Evolutionary conservation across 306 rosid species (phyloP).

Genomic region (Vachellia pachyceras): DNA sequence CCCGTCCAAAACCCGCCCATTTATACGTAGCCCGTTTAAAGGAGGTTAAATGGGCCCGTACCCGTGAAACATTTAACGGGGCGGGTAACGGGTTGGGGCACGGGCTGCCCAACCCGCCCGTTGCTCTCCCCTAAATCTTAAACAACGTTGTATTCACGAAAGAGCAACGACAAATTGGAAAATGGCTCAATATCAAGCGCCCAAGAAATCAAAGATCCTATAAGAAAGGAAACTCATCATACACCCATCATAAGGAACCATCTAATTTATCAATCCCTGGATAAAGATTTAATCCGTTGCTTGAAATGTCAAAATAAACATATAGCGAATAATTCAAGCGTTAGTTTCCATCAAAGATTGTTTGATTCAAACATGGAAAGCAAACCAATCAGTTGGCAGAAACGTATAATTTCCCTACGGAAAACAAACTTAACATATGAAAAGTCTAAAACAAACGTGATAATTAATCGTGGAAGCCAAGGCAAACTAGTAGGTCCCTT

Average conservation of each 20-base stretch:
- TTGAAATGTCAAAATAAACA: background rate
- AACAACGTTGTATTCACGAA: background rate
- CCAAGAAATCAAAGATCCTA: too few species aligned
- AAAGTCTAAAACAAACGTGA: slow-evolving; percentile 6
- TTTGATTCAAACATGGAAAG: slow-evolving; percentile 33
- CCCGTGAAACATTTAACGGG: too few species aligned
- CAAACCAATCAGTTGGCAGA: slow-evolving; percentile 16
- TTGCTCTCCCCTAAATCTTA: too few species aligned
- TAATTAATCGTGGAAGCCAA: background rate
- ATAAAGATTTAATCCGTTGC: slow-evolving; percentile 12
- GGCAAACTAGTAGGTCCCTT: slow-evolving; percentile 45
- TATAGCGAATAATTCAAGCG: slow-evolving; percentile 1
- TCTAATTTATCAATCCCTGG: background rate
- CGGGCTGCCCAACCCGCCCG: too few species aligned
- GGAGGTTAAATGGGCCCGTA: too few species aligned
- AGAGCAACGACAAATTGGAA: background rate
- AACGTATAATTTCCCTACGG: slow-evolving; percentile 2
- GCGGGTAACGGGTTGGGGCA: too few species aligned
- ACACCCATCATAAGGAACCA: background rate
- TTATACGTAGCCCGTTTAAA: too few species aligned
- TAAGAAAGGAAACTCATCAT: background rate
- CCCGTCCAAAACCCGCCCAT: too few species aligned
- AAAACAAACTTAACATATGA: slow-evolving; percentile 27
- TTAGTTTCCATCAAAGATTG: slow-evolving; percentile 32
- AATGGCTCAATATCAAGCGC: background rate